Evolutionary conservation across 176 grass and related monocot species (phyloP), one percentile per base, ranked within the genome.

Genomic region (Zizania latifolia): DNA sequence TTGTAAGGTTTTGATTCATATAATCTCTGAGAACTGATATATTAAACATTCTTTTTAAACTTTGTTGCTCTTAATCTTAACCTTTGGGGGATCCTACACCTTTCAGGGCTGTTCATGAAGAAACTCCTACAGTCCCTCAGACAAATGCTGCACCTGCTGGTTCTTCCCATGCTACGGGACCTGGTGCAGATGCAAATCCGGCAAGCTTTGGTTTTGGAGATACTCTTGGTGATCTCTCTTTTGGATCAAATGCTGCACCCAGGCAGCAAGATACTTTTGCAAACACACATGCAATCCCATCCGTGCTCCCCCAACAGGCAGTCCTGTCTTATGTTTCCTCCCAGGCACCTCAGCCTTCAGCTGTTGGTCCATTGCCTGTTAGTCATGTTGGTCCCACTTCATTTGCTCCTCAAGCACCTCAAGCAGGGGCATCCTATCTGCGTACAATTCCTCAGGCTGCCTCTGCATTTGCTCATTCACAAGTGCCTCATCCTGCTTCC

Each of bases 41-140:
- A n/a, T n/a, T n/a, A n/a, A n/a, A n/a, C n/a, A n/a, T n/a, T n/a
- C n/a, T n/a, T n/a, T n/a, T n/a, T n/a, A n/a, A n/a, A n/a, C n/a
- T n/a, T n/a, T n/a, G n/a, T n/a, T n/a, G n/a, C n/a, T n/a, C n/a
- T n/a, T n/a, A n/a, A n/a, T n/a, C n/a, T n/a, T n/a, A n/a, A n/a
- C 95, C 95, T 68, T 99, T 99, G 64, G 95, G 92, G 17, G 95
- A 94, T 29, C 54, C 89, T 59, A 87, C 79, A 60, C 89, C 91
- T 84, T 99, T 99, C 81, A 92, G 76, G 81, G 95, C 77, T 51
- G 80, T 77, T 71, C 86, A 77, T 66, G 81, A 91, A 38, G 87
- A 90, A 79, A 82, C 57, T 78, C 75, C 76, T 51, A 38, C 82
- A 38, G 56, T 67, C 69, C 68, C 83, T 86, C 85, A 78, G 72